Evolutionary conservation across 345 rosid species (phyloP).

Genomic region (Xanthoceras sorbifolium): DNA sequence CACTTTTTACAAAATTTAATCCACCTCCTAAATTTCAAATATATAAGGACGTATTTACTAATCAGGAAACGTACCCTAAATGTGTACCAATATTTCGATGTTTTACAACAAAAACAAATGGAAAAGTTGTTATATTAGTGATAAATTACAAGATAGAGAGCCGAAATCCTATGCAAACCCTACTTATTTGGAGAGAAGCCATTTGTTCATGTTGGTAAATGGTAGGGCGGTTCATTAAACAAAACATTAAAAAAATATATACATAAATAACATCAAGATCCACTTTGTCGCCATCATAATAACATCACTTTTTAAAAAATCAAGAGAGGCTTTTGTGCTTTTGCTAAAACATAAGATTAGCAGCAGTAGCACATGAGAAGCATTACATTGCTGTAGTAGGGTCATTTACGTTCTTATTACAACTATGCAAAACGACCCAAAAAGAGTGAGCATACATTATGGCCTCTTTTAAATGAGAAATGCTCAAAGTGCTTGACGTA

Average conservation of each 20-base stretch:
- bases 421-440: not conserved
- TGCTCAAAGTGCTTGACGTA: no score
- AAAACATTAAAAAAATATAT: not conserved
- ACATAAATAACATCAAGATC: not conserved
- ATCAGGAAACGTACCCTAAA: no score
- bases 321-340: not conserved
- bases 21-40: no score
- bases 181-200: conserved; percentile 23
- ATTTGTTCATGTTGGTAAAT: conserved; percentile 3
- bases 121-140: not conserved
- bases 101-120: not conserved
- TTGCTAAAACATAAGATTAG: not conserved
- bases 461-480: no score
- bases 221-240: conserved; percentile 3
- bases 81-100: not conserved
- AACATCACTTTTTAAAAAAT: not conserved
- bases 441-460: not conserved
- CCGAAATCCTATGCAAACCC: conserved; percentile 21
- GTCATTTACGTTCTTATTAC: not conserved
- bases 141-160: conserved; percentile 1
- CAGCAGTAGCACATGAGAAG: conserved; percentile 28
- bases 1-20: no score
- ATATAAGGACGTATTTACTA: no score
- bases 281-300: conserved; percentile 3
- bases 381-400: conserved; percentile 28